Percentiles rank a stretch among this genome's conserved stretches.
Evolutionary conservation across 331 rosid species (phyloP).

Genomic region (Spiraea crenata): DNA sequence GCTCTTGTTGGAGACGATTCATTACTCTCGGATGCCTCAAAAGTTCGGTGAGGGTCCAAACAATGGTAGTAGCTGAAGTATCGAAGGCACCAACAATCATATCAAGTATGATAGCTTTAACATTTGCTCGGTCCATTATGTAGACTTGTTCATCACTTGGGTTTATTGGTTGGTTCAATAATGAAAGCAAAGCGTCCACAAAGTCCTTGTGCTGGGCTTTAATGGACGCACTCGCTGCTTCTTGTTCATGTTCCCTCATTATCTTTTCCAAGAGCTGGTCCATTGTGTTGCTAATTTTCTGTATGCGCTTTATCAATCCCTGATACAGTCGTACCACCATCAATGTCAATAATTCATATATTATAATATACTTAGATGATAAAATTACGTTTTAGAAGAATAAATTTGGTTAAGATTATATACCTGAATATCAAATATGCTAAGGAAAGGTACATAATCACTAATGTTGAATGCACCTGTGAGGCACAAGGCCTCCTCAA

Average conservation of each 20-base stretch:
- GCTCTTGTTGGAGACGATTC: constrained; percentile 43
- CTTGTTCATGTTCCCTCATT: constrained; percentile 27
- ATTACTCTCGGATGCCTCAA: constrained; percentile 32
- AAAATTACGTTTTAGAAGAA: too few relatives aligned
- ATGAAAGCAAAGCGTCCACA: constrained; percentile 29
- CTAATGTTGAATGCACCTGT: not conserved
- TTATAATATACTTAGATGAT: too few relatives aligned
- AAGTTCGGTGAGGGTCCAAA: constrained; percentile 44
- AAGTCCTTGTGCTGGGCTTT: constrained; percentile 19
- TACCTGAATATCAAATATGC: constrained; percentile 9
- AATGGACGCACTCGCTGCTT: not conserved
- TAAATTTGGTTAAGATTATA: not conserved
- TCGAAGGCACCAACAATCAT: constrained; percentile 25
- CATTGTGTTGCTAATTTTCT: constrained; percentile 14
- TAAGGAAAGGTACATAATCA: constrained; percentile 1
- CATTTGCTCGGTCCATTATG: constrained; percentile 17
- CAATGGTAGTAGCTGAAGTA: constrained; percentile 10
- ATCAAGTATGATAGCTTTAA: constrained; percentile 36
- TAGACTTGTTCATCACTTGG: constrained; percentile 9
- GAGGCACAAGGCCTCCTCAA: not conserved
- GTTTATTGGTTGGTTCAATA: constrained; percentile 12
- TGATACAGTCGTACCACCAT: not conserved
- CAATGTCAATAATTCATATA: too few relatives aligned
- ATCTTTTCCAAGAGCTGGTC: constrained; percentile 34
- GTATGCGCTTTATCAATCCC: constrained; percentile 23